Base-by-base conservation (phyloP, 257 asterid genomes). In the Vinca minor region DNA sequence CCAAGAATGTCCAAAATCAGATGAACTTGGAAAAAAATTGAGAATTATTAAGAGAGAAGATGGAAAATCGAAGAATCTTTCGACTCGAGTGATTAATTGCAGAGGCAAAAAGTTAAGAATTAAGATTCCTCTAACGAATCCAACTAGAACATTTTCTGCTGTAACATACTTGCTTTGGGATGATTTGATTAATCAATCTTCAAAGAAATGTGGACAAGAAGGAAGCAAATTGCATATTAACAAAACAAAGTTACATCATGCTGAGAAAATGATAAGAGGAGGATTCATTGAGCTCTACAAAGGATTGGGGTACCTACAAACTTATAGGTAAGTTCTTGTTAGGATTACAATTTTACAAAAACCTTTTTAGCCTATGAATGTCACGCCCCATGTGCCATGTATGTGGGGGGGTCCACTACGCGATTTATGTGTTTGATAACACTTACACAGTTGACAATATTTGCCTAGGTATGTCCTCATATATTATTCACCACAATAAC, bases 261-360 rank as follows among this genome's bases (percentile, higher is more conserved):
- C 98, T 18, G 96, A 91, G 75, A 88, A 91, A 75, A 91, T 91
- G 96, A 91, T 91, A 21, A 78, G 77, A 25, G 92, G 94, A 44
- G 98, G 96, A 8, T 85, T 86, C 56, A 46, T 91, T 64, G 98
- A 91, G 77, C 91, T 91, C 53, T 91, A 88, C 73, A 91, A 81
- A 72, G 98, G 98, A 69, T 66, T 91, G 78, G 89, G 84, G 39
- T 86, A 83, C 76, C 95, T 91, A 35, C 79, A 86, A 79, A 86
- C 88, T 56, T 91, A 88, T 68, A 79, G 98, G 98, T 91, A 77
- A 61, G 6, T 55, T 23, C 9, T 17, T 23, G 18, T 38, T 5
- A 17, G 9, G 15, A 17, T 50, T 50, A 17, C 13, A 4, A 50
- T 50, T 11, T 50, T 50, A 48, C 8, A 1, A 54, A 8, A 53